phyloP scores from a whole-genome alignment of 1,284 basidiomycete species.

The Bjerkandera adusta region DNA sequence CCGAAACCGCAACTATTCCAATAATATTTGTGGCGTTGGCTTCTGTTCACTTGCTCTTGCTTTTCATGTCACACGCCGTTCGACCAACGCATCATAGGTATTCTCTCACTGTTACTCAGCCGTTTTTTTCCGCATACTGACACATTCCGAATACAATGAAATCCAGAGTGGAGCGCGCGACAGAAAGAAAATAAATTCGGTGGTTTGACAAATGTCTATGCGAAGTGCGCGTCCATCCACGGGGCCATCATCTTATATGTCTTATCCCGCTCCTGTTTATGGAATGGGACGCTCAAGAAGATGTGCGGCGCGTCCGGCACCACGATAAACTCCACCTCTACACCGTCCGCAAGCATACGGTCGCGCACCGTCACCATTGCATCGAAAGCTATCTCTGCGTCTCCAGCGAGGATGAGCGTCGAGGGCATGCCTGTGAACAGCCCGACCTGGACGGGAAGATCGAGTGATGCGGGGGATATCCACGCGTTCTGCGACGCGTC shows the following conservation, averaged over 20 bases:
- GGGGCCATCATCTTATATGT: slow-evolving; percentile 5
- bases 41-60: no score
- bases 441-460: slow-evolving; percentile 31
- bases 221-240: slow-evolving; percentile 3
- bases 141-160: no score
- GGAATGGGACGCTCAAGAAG: slow-evolving; percentile 4
- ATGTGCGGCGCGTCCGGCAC: slow-evolving; percentile 35
- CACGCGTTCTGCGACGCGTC: slow-evolving; percentile 44
- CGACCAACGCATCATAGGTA: no score
- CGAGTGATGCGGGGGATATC: slow-evolving; percentile 51
- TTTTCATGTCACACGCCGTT: no score
- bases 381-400: slow-evolving; percentile 51
- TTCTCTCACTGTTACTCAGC: no score
- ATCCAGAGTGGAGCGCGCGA: no score
- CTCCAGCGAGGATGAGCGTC: slow-evolving; percentile 54
- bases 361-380: slow-evolving; percentile 34
- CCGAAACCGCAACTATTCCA: no score
- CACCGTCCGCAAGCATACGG: slow-evolving; percentile 40
- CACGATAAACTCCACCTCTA: slow-evolving; percentile 47
- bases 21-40: no score
- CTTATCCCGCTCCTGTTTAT: slow-evolving; percentile 12
- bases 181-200: no score
- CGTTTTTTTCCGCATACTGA: no score
- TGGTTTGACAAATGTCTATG: slow-evolving; percentile 11
- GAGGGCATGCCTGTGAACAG: slow-evolving; percentile 52